Base-by-base conservation (phyloP, 2,329 filamentous ascomycete genomes). In the Penicillium digitatum region DNA sequence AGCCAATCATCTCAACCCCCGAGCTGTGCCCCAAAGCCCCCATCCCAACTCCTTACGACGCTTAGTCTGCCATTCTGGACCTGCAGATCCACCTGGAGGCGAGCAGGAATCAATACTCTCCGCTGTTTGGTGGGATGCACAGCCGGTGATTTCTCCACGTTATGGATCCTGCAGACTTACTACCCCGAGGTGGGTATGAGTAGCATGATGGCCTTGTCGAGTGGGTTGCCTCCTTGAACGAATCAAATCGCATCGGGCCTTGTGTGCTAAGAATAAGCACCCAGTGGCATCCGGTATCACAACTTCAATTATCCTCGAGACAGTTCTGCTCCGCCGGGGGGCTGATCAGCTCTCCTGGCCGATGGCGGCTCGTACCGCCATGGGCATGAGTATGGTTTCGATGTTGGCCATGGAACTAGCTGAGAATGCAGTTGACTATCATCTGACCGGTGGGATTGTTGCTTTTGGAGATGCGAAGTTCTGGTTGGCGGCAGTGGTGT, bases 361-460 rank as follows among this genome's bases (percentile, higher is more conserved):
- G 0, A 62, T 61, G 0, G 81, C 82, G 0, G 74, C 72, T 3
- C 78, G 72, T 42, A 83, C 81, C 0, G 82, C 82, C 0, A 76
- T 78, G 22, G 82, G 82, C 0, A 84, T 84, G 82, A 83, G 81
- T 54, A 67, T 82, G 45, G 78, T 83, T 10, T 83, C 81, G 0
- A 84, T 84, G 82, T 10, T 82, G 2, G 79, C 81, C 0, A 84
- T 84, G 81, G 81, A 84, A 62, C 57, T 73, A 3, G 80, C 78
- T 0, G 77, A 83, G 60, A 84, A 84, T 57, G 56, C 71, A 0
- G 81, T 84, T 3, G 82, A 84, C 56, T 83, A 79, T 54, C 76
- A 80, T 54, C 68, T 84, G 0, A 84, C 81, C 0, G 79, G 81
- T 0, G 82, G 81, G 0, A 62, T 74, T 1, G 76, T 83, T 1